Evolutionary conservation across 805 yeast species (phyloP), one percentile per base, ranked within the genome.

Genomic region (Candida andamanensis): DNA sequence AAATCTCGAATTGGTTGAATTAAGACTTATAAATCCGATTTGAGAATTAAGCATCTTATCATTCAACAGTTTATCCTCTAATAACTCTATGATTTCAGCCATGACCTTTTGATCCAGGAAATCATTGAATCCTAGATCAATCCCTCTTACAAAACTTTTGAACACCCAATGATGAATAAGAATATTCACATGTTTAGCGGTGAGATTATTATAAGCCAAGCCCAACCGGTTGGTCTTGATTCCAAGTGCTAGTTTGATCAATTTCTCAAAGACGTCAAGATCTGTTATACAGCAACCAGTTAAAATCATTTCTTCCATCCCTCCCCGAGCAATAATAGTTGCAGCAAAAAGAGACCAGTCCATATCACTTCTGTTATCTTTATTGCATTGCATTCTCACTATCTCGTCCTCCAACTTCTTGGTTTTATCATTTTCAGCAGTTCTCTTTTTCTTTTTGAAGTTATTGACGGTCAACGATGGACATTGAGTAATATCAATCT

Each of bases 61-160:
- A 1, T 39, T 45, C 28, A 52, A 52, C 7, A 40, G 48, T 3
- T 50, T 44, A 14, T 29, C 29, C 17, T 41, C 48, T 23, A 38
- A 37, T 15, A 50, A 53, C 2, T 67, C 69, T 25, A 63, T 48
- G 15, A 72, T 49, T 8, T 67, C 64, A 18, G 50, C 54, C 31
- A 70, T 36, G 37, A 52, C 53, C 3, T 50, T 48, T 1, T 46
- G 24, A 4, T 58, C 46, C 52, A 67, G 66, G 36, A 82, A 57
- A 50, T 85, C 89, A 51, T 89, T 89, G 49, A 80, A 89, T 3
- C 95, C 94, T 14, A 89, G 47, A 61, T 87, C 96, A 5, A 89
- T 55, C 3, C 96, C 96, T 41, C 76, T 51, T 4, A 78, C 69
- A 17, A 60, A 45, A 60, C 47, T 53, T 56, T 55, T 39, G 45